A percentile compares a stretch with the other conserved stretches of the same genome.
These are phyloP conservation scores for Trichoderma harzianum DNA, from an alignment of 2,329 filamentous ascomycete genomes.

Conservation along the genomic window DNA sequence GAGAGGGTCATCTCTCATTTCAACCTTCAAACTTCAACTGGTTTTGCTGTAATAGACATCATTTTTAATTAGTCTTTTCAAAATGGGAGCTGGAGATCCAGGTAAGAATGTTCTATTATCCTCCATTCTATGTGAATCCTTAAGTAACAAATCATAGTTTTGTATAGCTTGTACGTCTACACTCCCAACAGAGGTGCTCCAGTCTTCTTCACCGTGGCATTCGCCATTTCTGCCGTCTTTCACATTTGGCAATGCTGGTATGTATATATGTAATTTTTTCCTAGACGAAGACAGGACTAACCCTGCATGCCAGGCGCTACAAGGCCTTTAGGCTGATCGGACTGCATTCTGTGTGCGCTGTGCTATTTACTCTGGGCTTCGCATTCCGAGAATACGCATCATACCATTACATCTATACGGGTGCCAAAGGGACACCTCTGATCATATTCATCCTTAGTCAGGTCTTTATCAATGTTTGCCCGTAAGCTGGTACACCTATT, in stretches of 20 bases:
- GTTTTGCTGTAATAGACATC: neutral
- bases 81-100: neutral
- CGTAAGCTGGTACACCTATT: neutral
- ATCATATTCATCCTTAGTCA: neutral
- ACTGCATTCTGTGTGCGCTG: neutral
- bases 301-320: neutral
- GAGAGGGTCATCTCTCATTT: no score
- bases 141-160: neutral
- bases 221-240: neutral
- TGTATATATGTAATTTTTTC: no score
- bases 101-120: neutral
- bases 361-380: neutral
- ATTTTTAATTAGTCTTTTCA: neutral
- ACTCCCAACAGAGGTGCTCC: neutral
- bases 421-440: neutral
- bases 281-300: neutral
- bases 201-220: neutral
- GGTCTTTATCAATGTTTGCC: neutral
- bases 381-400: neutral
- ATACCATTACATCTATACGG: neutral
- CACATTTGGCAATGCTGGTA: slow-evolving; percentile 5
- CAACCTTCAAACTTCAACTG: neutral
- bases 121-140: rapidly evolving
- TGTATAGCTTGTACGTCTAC: neutral
- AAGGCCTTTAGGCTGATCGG: neutral